A percentile compares a stretch with the other conserved stretches of the same genome.
phyloP scores from a whole-genome alignment of 192 early-diverging fungal genomes.

The Chytriomyces hyalinus region DNA sequence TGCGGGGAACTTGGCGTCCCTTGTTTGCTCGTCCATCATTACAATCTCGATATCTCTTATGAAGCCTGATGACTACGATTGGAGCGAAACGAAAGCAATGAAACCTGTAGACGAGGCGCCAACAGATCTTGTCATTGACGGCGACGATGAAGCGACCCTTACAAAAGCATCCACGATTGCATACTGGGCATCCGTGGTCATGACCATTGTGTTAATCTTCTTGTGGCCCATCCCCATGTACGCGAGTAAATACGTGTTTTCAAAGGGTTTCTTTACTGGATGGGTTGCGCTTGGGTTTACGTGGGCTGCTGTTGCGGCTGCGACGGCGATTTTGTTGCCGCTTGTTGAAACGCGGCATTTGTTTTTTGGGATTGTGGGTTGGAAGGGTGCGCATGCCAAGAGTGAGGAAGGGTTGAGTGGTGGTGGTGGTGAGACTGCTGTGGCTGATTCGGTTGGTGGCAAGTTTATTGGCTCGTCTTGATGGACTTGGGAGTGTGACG shows the following conservation, averaged over 20 bases:
- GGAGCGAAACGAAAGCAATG: slow-evolving; percentile 54
- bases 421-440: too few relatives aligned
- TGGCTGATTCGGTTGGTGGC: too few relatives aligned
- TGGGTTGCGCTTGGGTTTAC: slow-evolving; percentile 70
- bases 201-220: slow-evolving; percentile 66
- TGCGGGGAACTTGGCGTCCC: slow-evolving; percentile 65
- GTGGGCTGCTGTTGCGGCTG: slow-evolving; percentile 63
- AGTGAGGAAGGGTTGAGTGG: too few relatives aligned
- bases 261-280: slow-evolving; percentile 68
- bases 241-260: slow-evolving; percentile 67
- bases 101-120: slow-evolving; percentile 51
- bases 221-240: slow-evolving; percentile 79
- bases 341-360: slow-evolving; percentile 49
- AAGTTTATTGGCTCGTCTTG: too few relatives aligned
- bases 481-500: too few relatives aligned
- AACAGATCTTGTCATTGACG: slow-evolving; percentile 41
- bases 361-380: background rate
- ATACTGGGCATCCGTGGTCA: slow-evolving; percentile 50
- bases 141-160: slow-evolving; percentile 48
- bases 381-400: too few relatives aligned
- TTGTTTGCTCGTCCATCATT: slow-evolving; percentile 31
- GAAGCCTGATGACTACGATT: slow-evolving; percentile 70
- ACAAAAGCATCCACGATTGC: slow-evolving; percentile 67
- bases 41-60: slow-evolving; percentile 49
- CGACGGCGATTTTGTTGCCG: slow-evolving; percentile 66